Percentiles rank a stretch among this genome's conserved stretches.
Conservation (phyloP, 345 rosid species). For the Eucalyptus sp. region DNA sequence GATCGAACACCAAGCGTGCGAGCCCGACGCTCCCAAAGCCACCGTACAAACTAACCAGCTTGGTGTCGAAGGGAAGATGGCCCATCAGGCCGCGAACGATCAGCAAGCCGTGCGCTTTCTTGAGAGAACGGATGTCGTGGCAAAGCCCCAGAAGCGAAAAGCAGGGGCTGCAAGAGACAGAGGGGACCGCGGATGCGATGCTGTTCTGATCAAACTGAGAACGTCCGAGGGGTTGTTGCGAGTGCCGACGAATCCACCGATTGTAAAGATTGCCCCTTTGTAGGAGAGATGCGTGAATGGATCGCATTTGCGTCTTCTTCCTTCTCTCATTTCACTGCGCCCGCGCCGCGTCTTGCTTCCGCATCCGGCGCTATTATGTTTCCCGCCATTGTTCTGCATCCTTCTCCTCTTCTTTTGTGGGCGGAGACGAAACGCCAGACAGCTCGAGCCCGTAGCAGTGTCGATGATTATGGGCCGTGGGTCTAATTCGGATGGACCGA, state of each 20-base stretch:
- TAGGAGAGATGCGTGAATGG: background rate
- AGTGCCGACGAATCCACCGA: background rate
- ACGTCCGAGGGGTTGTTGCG: background rate
- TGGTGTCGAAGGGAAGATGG: slow-evolving; percentile 39
- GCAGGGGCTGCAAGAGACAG: slow-evolving; percentile 8
- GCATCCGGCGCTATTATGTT: background rate
- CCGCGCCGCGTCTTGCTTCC: background rate
- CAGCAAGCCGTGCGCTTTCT: slow-evolving; percentile 30
- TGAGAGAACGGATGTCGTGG: slow-evolving; percentile 26
- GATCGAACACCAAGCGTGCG: slow-evolving; percentile 70
- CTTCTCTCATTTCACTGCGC: background rate
- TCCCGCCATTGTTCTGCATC: background rate
- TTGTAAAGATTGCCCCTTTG: background rate
- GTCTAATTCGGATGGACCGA: background rate
- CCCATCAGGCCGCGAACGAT: slow-evolving; percentile 26
- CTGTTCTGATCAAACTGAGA: background rate
- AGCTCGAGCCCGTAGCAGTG: background rate
- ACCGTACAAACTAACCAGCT: slow-evolving; percentile 53
- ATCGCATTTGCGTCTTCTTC: background rate
- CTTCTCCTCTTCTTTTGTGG: background rate
- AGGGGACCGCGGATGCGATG: background rate
- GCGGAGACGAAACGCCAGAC: background rate
- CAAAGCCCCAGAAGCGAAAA: slow-evolving; percentile 34
- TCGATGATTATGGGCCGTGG: background rate
- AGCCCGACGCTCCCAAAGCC: slow-evolving; percentile 22